A percentile compares a stretch with the other conserved stretches of the same genome.
Evolutionary conservation across 1,284 basidiomycete species (phyloP).

Genomic region (Meira miltonrushii): DNA sequence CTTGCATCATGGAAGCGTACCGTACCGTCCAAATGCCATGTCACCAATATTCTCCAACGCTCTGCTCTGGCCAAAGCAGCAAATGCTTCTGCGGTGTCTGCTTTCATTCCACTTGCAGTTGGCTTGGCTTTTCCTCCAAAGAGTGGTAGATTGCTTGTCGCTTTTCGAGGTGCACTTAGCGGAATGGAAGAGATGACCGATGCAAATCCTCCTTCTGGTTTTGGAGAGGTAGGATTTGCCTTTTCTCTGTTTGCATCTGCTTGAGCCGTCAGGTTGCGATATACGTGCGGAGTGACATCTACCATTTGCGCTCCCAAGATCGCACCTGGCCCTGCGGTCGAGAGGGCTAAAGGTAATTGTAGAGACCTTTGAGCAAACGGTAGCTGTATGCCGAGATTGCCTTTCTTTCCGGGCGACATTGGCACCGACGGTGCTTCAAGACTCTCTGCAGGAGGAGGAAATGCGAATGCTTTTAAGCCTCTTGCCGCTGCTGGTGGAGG

Average conservation of each 20-base stretch:
- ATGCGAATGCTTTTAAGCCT: constrained; percentile 38
- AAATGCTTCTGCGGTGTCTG: constrained; percentile 11
- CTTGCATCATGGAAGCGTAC: constrained; percentile 45
- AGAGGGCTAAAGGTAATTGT: constrained; percentile 37
- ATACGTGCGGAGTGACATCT: constrained; percentile 27
- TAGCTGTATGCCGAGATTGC: background rate
- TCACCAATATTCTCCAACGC: constrained; percentile 27
- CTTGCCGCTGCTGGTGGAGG: constrained; percentile 41
- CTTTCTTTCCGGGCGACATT: background rate
- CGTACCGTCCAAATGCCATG: constrained; percentile 48
- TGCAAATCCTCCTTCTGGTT: constrained; percentile 11
- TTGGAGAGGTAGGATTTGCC: background rate
- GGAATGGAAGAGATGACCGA: background rate
- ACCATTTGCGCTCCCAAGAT: constrained; percentile 34
- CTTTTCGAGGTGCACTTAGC: background rate
- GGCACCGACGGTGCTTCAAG: background rate
- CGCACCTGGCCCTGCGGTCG: constrained; percentile 34
- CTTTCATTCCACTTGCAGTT: constrained; percentile 2
- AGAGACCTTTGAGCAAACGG: constrained; percentile 19
- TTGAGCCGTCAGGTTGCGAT: constrained; percentile 33
- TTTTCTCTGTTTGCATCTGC: constrained; percentile 16
- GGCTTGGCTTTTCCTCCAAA: constrained; percentile 32
- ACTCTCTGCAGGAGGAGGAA: constrained; percentile 27
- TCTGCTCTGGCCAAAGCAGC: constrained; percentile 10
- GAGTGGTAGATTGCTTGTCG: constrained; percentile 18